A percentile compares a stretch with the other conserved stretches of the same genome.
Conservation (phyloP, 1,284 basidiomycete species). For the Peniophora sp. region DNA sequence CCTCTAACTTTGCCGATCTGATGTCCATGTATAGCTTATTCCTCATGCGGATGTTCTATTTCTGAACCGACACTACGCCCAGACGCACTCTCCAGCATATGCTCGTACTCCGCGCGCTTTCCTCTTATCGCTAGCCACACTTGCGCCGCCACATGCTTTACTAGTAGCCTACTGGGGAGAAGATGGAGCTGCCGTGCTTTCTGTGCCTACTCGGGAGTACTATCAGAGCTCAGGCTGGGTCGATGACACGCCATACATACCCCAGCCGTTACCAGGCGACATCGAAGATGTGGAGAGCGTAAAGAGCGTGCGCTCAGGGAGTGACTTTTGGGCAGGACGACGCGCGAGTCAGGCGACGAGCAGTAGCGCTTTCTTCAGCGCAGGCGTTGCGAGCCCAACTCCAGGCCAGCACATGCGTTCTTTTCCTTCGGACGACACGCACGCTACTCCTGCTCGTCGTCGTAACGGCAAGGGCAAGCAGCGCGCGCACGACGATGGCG, state of each 20-base stretch:
- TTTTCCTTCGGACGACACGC: no score
- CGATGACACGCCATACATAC: constrained; percentile 12
- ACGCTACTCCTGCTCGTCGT: not conserved
- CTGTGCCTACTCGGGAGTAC: constrained; percentile 75
- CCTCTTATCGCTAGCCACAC: constrained; percentile 59
- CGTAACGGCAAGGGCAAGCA: constrained; percentile 4
- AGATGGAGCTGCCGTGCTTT: constrained; percentile 70
- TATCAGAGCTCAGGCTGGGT: constrained; percentile 77
- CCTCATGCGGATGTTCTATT: constrained; percentile 75
- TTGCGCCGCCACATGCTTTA: constrained; percentile 62
- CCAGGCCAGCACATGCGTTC: constrained; percentile 1
- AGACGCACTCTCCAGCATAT: constrained; percentile 46
- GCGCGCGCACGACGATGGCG: constrained; percentile 23
- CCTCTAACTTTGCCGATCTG: not conserved
- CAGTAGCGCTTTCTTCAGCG: constrained; percentile 41
- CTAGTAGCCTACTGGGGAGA: constrained; percentile 73
- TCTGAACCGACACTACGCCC: constrained; percentile 60
- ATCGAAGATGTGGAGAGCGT: not conserved
- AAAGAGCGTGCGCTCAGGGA: constrained; percentile 21
- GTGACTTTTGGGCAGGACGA: constrained; percentile 66
- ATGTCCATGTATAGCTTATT: constrained; percentile 43
- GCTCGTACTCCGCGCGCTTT: constrained; percentile 63
- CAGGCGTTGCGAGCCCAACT: constrained; percentile 6
- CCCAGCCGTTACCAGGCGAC: constrained; percentile 4
- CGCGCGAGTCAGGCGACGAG: constrained; percentile 33